Evolutionary conservation across 2,329 filamentous ascomycete genomes (phyloP).

Genomic region (Albophoma yamanashiensis): DNA sequence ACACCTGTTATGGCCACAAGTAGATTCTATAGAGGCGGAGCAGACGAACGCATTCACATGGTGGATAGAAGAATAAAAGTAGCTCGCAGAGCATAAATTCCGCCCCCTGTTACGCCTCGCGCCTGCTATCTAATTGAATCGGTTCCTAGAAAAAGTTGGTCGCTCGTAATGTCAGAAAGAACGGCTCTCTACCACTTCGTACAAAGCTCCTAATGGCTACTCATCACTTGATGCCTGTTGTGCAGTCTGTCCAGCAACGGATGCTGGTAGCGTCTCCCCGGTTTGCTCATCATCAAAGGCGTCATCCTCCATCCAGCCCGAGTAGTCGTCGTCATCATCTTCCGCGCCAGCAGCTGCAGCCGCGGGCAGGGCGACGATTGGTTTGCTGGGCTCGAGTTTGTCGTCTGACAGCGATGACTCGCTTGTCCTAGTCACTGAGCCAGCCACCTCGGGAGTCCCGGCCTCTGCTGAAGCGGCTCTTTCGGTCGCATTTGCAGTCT

Average conservation of each 20-base stretch:
- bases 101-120: background rate
- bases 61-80: background rate
- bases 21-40: too few relatives aligned
- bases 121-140: background rate
- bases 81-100: background rate
- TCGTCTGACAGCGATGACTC: background rate
- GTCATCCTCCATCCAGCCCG: constrained; percentile 23
- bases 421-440: background rate
- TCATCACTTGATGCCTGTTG: background rate
- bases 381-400: background rate
- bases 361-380: constrained; percentile 8
- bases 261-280: background rate
- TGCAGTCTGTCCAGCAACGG: background rate
- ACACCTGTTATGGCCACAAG: too few relatives aligned
- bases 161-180: background rate
- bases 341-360: constrained; percentile 2
- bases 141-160: background rate
- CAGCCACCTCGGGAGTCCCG: constrained; percentile 1
- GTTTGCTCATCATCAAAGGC: constrained; percentile 7
- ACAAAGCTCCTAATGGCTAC: background rate
- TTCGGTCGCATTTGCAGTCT: background rate
- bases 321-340: constrained; percentile 23
- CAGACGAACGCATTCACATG: too few relatives aligned
- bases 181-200: background rate
- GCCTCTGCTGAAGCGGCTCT: constrained; percentile 1